Evolutionary conservation across 495 filamentous ascomycete species (phyloP).

Genomic region (Penicillium arizonense): DNA sequence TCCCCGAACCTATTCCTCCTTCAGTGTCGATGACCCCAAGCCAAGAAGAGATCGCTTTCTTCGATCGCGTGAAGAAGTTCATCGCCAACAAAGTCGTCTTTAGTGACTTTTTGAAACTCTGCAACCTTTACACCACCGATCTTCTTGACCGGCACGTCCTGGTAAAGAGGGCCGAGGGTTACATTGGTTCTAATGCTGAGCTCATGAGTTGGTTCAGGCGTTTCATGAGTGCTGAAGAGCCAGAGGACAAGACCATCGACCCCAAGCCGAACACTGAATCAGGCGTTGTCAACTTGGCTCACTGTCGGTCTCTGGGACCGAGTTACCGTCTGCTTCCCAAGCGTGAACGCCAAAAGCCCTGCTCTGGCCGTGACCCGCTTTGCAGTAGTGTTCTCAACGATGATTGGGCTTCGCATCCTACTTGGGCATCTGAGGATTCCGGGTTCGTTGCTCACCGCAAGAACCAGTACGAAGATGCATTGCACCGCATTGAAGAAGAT

Average conservation of each 20-base stretch:
- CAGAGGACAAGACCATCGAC: constrained; percentile 72
- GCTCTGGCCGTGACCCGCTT: constrained; percentile 90
- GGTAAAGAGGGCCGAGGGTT: constrained; percentile 75
- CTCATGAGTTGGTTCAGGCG: constrained; percentile 80
- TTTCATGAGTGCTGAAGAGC: constrained; percentile 70
- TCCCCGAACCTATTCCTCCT: constrained; percentile 82
- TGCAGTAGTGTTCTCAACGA: constrained; percentile 92
- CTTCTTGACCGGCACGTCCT: constrained; percentile 80
- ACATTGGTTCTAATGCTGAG: constrained; percentile 85
- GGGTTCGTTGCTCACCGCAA: constrained; percentile 98
- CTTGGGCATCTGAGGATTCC: constrained; percentile 98
- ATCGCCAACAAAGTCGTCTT: constrained; percentile 87
- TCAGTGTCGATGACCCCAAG: constrained; percentile 54
- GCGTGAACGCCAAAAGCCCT: constrained; percentile 80
- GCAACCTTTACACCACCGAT: constrained; percentile 89
- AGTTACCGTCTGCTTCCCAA: constrained; percentile 93
- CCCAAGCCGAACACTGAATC: constrained; percentile 70
- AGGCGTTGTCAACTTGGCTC: constrained; percentile 80
- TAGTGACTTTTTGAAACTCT: constrained; percentile 92
- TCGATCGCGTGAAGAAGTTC: constrained; percentile 95
- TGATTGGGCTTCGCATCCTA: constrained; percentile 97
- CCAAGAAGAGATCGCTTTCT: constrained; percentile 86
- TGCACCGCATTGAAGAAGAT: constrained; percentile 97
- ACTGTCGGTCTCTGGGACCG: constrained; percentile 88
- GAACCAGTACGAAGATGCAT: constrained; percentile 86